A percentile compares a stretch with the other conserved stretches of the same genome.
Evolutionary conservation across 352 stramenopile genomes (phyloP).

Genomic region (Globisporangium apiculatum): DNA sequence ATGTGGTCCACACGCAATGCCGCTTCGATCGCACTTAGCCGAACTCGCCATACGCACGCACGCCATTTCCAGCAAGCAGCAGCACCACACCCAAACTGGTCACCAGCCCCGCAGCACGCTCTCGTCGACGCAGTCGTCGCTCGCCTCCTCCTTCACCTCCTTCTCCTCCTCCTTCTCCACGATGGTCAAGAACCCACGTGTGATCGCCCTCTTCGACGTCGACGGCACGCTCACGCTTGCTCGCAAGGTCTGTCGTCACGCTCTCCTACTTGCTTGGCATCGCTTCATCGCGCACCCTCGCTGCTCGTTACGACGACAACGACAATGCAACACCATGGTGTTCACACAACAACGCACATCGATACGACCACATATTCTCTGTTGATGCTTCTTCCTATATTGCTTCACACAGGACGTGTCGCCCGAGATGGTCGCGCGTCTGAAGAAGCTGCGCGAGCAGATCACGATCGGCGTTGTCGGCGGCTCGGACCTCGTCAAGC

Average conservation of each 20-base stretch:
- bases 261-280: neutral
- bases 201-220: conserved; percentile 98
- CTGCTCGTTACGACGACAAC: neutral
- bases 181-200: conserved; percentile 75
- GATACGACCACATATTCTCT: too few species aligned
- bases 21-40: too few species aligned
- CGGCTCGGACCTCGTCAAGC: conserved; percentile 97
- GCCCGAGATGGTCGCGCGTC: conserved; percentile 90
- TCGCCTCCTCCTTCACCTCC: conserved; percentile 2
- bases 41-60: too few species aligned
- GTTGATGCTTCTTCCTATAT: neutral
- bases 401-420: conserved; percentile 60
- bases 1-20: too few species aligned
- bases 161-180: neutral
- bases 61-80: too few species aligned
- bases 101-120: too few species aligned
- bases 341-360: too few species aligned
- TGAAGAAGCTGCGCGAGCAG: conserved; percentile 88
- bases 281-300: neutral
- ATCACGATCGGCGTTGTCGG: conserved; percentile 98
- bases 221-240: conserved; percentile 97
- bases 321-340: too few species aligned
- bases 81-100: too few species aligned
- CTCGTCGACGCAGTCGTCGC: neutral
- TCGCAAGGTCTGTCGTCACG: conserved; percentile 53